These are phyloP conservation scores for Penicillium sp. DNA, from an alignment of 2,329 filamentous ascomycete species.

Conservation along the genomic window DNA sequence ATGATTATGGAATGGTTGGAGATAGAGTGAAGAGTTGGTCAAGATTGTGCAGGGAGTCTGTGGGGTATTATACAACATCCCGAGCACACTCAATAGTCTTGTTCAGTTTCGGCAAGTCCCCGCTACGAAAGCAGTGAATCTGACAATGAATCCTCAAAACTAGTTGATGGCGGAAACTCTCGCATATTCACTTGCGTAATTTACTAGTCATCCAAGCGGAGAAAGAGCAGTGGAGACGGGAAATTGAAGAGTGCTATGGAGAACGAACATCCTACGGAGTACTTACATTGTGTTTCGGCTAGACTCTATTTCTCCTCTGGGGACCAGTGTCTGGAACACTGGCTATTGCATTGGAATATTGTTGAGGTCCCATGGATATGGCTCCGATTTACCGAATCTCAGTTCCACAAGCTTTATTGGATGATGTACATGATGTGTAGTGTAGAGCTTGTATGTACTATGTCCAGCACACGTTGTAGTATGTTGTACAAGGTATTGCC, in stretches of 20 bases:
- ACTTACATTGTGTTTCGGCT: not conserved
- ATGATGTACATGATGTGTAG: not conserved
- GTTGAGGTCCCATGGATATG: not conserved
- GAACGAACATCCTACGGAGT: too few relatives aligned
- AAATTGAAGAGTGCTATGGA: not conserved
- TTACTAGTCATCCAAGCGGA: slow-evolving; percentile 8
- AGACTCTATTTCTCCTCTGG: not conserved
- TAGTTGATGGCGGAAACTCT: slow-evolving; percentile 3
- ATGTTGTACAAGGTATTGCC: too few relatives aligned
- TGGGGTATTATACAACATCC: slow-evolving; percentile 15
- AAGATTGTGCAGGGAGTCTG: slow-evolving; percentile 4
- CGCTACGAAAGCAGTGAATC: not conserved
- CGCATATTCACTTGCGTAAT: slow-evolving; percentile 12
- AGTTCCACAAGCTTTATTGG: not conserved
- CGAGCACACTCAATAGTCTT: not conserved
- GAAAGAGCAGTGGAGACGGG: not conserved
- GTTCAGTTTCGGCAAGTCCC: slow-evolving; percentile 3
- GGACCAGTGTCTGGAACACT: not conserved
- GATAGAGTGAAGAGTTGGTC: slow-evolving; percentile 1
- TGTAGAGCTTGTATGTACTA: not conserved
- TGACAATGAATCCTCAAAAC: not conserved
- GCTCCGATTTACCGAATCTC: not conserved
- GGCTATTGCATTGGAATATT: not conserved
- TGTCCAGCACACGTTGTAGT: too few relatives aligned
- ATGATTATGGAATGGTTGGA: not conserved